Conservation (phyloP, 2,329 filamentous ascomycete genomes). For the Aureobasidium pullulans region DNA sequence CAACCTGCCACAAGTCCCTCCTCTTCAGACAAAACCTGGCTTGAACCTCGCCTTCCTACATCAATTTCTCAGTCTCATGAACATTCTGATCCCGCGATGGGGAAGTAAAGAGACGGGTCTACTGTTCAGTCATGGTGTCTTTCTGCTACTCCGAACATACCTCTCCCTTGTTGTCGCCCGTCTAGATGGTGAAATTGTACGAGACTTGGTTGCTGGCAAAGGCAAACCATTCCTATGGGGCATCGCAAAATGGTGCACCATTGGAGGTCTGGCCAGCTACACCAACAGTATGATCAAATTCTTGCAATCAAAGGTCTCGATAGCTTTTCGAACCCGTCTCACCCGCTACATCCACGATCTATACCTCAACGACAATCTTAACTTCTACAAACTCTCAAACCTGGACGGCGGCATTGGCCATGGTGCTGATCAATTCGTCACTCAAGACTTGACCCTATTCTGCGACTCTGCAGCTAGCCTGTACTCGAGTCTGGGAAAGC, state of each 20-base stretch:
- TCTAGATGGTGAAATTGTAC: conserved; percentile 89
- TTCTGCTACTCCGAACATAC: conserved; percentile 87
- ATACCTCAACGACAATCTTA: conserved; percentile 88
- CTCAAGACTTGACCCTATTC: conserved; percentile 91
- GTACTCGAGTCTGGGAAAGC: conserved; percentile 96
- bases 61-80: conserved; percentile 91
- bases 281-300: conserved; percentile 99
- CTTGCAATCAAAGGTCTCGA: conserved; percentile 94
- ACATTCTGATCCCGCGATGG: conserved; percentile 96
- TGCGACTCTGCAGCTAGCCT: conserved; percentile 85
- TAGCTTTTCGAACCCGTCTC: conserved; percentile 89
- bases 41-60: conserved; percentile 93
- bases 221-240: conserved; percentile 83
- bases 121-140: conserved; percentile 78
- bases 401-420: conserved; percentile 88
- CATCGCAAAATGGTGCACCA: conserved; percentile 88
- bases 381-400: conserved; percentile 93
- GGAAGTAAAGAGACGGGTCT: conserved; percentile 91
- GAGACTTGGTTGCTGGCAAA: conserved; percentile 91
- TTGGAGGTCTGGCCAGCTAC: conserved; percentile 89
- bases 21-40: conserved; percentile 84
- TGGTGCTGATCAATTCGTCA: conserved; percentile 93
- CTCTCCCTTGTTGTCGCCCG: conserved; percentile 87
- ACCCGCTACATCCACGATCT: conserved; percentile 96
- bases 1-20: conserved; percentile 59